These are phyloP conservation scores for Polyporus tsugae DNA, from an alignment of 1,284 basidiomycete genomes.

Conservation along the genomic window DNA sequence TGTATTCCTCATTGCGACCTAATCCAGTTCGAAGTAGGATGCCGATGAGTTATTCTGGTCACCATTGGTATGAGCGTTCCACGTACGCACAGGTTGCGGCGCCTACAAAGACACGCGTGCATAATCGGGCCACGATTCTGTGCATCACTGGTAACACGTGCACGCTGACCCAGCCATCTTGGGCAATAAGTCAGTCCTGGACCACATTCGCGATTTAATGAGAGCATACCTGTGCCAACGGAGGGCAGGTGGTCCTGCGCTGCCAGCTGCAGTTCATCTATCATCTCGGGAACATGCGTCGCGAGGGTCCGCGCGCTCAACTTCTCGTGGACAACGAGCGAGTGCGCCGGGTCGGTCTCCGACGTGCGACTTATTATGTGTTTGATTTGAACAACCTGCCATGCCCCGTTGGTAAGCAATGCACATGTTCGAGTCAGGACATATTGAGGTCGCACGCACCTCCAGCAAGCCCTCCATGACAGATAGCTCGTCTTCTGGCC, in stretches of 20 bases:
- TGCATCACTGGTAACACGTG: background rate
- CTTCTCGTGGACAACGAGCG: background rate
- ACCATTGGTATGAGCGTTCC: too few species aligned
- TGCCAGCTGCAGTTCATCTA: background rate
- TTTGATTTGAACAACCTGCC: background rate
- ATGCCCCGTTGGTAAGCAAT: conserved; percentile 27
- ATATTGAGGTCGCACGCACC: background rate
- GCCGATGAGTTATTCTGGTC: too few species aligned
- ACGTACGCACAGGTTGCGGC: background rate
- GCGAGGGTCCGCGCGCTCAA: background rate
- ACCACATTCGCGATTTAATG: background rate
- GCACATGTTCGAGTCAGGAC: conserved; percentile 25
- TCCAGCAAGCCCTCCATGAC: conserved; percentile 35
- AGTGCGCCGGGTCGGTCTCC: background rate
- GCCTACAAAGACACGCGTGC: background rate
- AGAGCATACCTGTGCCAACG: background rate
- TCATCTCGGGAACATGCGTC: background rate
- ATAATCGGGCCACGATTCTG: too few species aligned
- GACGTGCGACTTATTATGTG: conserved; percentile 25
- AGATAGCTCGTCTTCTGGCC: conserved; percentile 44
- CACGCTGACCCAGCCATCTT: background rate
- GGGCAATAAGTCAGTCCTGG: background rate
- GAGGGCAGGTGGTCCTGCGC: background rate
- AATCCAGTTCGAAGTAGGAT: too few species aligned
- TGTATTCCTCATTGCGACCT: too few species aligned